Evolutionary conservation across 257 asterid species (phyloP).

Genomic region (Ilex aquifolium): DNA sequence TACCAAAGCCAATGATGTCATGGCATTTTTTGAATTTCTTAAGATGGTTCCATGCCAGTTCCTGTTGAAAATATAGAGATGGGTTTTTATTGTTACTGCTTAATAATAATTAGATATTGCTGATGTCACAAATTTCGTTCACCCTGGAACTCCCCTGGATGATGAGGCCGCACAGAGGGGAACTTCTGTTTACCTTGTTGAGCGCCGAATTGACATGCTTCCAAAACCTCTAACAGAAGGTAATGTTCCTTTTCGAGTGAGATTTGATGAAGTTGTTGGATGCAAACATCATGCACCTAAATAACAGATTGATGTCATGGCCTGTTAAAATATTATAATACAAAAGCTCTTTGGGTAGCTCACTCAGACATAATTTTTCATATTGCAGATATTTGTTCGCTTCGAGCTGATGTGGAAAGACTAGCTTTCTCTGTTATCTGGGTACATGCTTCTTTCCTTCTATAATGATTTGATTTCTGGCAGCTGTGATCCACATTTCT

Average conservation of each 20-base stretch:
- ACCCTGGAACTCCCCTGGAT: conserved; percentile 87
- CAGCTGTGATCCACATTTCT: not conserved
- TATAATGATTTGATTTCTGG: not conserved
- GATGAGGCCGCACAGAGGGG: conserved; percentile 98
- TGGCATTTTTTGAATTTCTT: too few species aligned
- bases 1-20: too few species aligned
- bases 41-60: too few species aligned
- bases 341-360: too few species aligned
- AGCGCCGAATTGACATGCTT: conserved; percentile 98
- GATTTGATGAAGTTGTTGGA: not conserved
- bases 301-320: not conserved
- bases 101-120: conserved; percentile 77
- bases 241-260: conserved; percentile 12
- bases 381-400: conserved; percentile 85
- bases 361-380: conserved; percentile 1
- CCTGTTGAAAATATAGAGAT: not conserved
- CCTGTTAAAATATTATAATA: not conserved
- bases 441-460: conserved; percentile 40
- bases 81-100: conserved; percentile 31
- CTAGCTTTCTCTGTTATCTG: conserved; percentile 94
- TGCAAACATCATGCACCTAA: not conserved
- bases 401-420: conserved; percentile 94
- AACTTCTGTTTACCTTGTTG: conserved; percentile 98
- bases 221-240: conserved; percentile 99
- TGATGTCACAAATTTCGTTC: conserved; percentile 95